Conservation (phyloP, 108 stramenopile genomes). For the Cyclostephanos tholiformis region DNA sequence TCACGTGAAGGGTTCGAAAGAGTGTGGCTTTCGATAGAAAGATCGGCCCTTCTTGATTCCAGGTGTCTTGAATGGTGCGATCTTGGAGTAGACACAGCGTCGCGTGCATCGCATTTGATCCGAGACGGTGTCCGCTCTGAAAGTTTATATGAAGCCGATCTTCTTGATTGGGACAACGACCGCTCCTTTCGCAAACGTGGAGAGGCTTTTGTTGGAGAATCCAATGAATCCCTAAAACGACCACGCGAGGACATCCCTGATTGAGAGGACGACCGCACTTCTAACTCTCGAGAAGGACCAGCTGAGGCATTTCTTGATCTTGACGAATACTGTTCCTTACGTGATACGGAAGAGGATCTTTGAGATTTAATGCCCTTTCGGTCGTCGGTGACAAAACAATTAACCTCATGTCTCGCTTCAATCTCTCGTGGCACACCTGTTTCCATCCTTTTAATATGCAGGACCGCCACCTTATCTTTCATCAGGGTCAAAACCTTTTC, state of each 20-base stretch:
- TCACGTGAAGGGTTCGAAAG: slow-evolving; percentile 5
- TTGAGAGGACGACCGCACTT: not conserved
- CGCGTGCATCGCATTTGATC: not conserved
- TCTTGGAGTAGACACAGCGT: slow-evolving; percentile 8
- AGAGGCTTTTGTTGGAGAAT: not conserved
- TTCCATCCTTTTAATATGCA: not conserved
- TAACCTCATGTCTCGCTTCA: not conserved
- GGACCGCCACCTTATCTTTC: slow-evolving; percentile 11
- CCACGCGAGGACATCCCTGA: not conserved
- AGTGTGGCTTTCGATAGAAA: slow-evolving; percentile 1
- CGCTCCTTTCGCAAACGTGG: not conserved
- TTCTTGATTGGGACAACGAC: slow-evolving; percentile 8
- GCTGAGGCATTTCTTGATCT: not conserved
- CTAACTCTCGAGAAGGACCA: not conserved
- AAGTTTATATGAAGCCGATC: not conserved
- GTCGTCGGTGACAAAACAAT: not conserved
- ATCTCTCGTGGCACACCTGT: not conserved
- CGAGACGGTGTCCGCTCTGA: not conserved
- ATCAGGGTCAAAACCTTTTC: slow-evolving; percentile 20
- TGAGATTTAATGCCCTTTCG: slow-evolving; percentile 7
- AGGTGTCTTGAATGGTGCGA: not conserved
- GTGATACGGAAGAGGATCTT: slow-evolving; percentile 6
- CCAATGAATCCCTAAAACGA: not conserved
- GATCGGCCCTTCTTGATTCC: not conserved
- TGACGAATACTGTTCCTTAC: not conserved